phyloP scores from a whole-genome alignment of 495 filamentous ascomycete genomes.

The Schizothecium vesticola region DNA sequence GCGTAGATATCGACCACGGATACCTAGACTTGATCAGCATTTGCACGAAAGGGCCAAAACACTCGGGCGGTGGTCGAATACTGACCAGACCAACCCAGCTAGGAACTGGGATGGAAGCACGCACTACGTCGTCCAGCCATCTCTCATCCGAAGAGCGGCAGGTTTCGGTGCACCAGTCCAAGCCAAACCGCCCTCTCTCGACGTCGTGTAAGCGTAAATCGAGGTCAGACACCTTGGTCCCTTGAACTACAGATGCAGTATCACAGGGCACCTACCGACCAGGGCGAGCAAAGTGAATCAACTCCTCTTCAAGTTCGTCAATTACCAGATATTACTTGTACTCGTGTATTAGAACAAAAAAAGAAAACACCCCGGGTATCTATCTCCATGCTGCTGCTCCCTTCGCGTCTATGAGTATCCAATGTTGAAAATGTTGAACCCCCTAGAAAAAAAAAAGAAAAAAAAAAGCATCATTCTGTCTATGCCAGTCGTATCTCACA shows the following conservation, averaged over 20 bases:
- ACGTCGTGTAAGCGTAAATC: neutral
- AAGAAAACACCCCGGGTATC: neutral
- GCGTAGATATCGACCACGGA: neutral
- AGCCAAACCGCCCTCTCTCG: too few species aligned
- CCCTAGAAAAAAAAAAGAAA: neutral
- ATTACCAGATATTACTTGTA: neutral
- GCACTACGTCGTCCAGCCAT: too few species aligned
- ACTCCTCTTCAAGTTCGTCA: neutral
- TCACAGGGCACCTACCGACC: neutral
- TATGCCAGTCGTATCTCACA: conserved; percentile 57
- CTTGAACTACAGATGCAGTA: neutral
- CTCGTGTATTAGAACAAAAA: neutral
- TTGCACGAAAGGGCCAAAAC: too few species aligned
- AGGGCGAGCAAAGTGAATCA: neutral
- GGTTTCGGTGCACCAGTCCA: too few species aligned
- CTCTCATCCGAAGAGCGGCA: too few species aligned
- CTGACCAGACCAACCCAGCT: too few species aligned
- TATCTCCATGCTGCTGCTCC: neutral
- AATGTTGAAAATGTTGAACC: neutral
- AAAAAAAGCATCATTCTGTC: neutral
- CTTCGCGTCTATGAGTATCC: neutral
- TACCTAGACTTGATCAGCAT: neutral
- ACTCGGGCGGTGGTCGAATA: too few species aligned
- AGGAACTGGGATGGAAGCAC: too few species aligned
- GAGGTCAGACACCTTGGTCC: neutral